Conservation (phyloP, 78 protist species). For the Bigelowiella natans region DNA sequence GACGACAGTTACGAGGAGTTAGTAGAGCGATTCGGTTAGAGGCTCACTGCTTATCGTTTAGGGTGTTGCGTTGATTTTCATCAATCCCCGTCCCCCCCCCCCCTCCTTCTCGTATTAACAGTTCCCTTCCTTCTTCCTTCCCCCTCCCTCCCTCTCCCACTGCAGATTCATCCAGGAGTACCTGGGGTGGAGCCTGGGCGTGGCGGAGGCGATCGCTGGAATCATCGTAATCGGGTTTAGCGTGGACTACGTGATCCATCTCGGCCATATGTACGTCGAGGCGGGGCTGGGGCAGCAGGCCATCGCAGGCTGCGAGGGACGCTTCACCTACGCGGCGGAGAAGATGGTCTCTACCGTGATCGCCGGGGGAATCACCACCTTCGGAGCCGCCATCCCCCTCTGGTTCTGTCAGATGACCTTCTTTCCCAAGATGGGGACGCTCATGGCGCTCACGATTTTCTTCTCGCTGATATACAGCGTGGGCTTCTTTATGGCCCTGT, state of each 20-base stretch:
- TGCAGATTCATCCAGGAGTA: neutral
- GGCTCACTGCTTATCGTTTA: too few species aligned
- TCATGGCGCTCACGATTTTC: neutral
- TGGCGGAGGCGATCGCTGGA: neutral
- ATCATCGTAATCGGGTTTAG: neutral
- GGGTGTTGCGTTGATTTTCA: too few species aligned
- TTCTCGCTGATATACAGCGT: neutral
- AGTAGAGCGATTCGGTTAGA: too few species aligned
- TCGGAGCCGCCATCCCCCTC: neutral
- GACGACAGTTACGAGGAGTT: too few species aligned
- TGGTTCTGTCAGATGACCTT: neutral
- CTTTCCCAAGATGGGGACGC: neutral
- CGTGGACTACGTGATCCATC: neutral
- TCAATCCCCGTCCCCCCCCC: too few species aligned
- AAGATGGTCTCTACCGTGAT: conserved; percentile 12
- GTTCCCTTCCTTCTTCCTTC: too few species aligned
- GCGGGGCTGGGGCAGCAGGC: neutral
- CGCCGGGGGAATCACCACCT: neutral
- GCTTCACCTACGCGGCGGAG: neutral
- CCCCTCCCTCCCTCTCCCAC: too few species aligned
- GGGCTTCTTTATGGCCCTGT: neutral
- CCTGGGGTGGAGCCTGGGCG: neutral
- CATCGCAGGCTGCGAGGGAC: neutral
- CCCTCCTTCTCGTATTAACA: too few species aligned
- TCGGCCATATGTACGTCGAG: neutral